Evolutionary conservation across 2,329 filamentous ascomycete genomes (phyloP).

Genomic region (Dendryphion nanum): DNA sequence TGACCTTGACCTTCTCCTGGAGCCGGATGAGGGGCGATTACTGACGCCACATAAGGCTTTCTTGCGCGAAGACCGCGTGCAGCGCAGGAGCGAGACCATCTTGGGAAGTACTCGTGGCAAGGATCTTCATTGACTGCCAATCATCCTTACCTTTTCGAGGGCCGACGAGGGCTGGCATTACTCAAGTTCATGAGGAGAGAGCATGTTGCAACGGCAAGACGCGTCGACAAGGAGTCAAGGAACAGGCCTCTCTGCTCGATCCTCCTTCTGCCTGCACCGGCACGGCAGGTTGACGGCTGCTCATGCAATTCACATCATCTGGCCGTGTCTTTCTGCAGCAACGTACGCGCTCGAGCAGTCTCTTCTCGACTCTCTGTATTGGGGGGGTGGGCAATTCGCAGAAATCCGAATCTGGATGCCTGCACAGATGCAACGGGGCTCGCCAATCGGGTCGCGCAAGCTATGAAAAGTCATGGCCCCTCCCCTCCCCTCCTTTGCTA

Average conservation of each 20-base stretch:
- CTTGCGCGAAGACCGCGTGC: slow-evolving; percentile 17
- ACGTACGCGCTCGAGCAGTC: too few species aligned
- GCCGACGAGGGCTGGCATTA: slow-evolving; percentile 11
- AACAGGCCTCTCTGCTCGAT: slow-evolving; percentile 3
- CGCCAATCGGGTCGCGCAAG: slow-evolving; percentile 36
- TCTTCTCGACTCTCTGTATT: too few species aligned
- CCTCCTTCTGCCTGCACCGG: too few species aligned
- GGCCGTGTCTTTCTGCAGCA: too few species aligned
- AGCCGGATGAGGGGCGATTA: slow-evolving; percentile 8
- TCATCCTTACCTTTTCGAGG: slow-evolving; percentile 17
- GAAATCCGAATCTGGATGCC: too few species aligned
- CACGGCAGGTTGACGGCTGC: too few species aligned
- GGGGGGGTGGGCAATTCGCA: too few species aligned
- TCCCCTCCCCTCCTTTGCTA: slow-evolving; percentile 19
- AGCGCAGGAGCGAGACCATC: slow-evolving; percentile 17
- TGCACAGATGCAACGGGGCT: too few species aligned
- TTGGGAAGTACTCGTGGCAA: slow-evolving; percentile 10
- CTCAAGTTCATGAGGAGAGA: too few species aligned
- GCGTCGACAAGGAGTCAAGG: slow-evolving; percentile 17
- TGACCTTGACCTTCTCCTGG: slow-evolving; percentile 2
- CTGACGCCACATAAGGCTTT: slow-evolving; percentile 14
- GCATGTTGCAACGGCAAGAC: too few species aligned
- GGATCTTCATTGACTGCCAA: slow-evolving; percentile 19
- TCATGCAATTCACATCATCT: too few species aligned
- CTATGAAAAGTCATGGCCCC: slow-evolving; percentile 15